phyloP scores from a whole-genome alignment of 1,139 yeast genomes.

The Komagataea norvegica region DNA sequence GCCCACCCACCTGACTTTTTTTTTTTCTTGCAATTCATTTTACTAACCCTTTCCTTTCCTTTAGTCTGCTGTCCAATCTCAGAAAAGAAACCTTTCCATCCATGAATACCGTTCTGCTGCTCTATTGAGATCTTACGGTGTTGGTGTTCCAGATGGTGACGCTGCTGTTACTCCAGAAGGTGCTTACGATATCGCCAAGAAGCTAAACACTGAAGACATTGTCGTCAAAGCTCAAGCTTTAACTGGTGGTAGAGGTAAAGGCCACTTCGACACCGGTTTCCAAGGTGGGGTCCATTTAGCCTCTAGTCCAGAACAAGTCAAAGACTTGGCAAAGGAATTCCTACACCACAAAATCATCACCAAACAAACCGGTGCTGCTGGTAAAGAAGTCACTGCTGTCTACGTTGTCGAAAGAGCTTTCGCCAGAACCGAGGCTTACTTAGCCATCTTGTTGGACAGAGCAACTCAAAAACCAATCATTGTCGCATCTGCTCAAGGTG shows the following conservation, averaged over 20 bases:
- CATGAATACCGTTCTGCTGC: slow-evolving; percentile 97
- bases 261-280: slow-evolving; percentile 92
- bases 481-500: slow-evolving; percentile 97
- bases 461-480: slow-evolving; percentile 84
- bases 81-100: slow-evolving; percentile 73
- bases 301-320: slow-evolving; percentile 81
- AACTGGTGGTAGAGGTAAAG: slow-evolving; percentile 99
- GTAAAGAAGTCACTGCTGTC: slow-evolving; percentile 95
- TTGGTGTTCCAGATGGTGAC: slow-evolving; percentile 86
- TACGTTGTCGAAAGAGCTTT: slow-evolving; percentile 93
- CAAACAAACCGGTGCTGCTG: slow-evolving; percentile 97
- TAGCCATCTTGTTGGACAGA: slow-evolving; percentile 95
- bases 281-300: slow-evolving; percentile 96
- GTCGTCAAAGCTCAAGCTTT: slow-evolving; percentile 98
- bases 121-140: slow-evolving; percentile 71
- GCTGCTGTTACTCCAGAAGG: slow-evolving; percentile 90
- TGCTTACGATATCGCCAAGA: slow-evolving; percentile 76
- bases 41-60: no score
- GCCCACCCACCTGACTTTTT: no score
- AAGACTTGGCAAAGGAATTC: slow-evolving; percentile 84
- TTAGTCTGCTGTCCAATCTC: slow-evolving; percentile 24
- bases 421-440: slow-evolving; percentile 90
- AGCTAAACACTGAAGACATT: slow-evolving; percentile 65
- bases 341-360: slow-evolving; percentile 89
- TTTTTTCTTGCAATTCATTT: no score